Evolutionary conservation across 495 filamentous ascomycete genomes (phyloP).

Genomic region (Echria macrotheca): DNA sequence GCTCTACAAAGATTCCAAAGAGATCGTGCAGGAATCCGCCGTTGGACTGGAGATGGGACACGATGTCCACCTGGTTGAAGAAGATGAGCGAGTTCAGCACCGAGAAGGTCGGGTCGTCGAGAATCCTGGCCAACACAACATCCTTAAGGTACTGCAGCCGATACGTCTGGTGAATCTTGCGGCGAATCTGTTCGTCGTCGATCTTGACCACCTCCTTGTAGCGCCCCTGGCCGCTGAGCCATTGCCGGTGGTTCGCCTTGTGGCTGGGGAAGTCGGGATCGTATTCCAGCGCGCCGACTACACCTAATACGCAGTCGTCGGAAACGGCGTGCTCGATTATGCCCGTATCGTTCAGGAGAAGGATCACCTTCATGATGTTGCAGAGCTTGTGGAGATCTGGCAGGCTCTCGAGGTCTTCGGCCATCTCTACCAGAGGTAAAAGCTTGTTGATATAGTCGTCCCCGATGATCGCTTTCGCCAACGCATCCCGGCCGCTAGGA

Average conservation of each 20-base stretch:
- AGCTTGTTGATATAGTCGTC: slow-evolving; percentile 87
- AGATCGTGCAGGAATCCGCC: slow-evolving; percentile 73
- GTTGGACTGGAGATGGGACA: slow-evolving; percentile 83
- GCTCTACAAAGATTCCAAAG: slow-evolving; percentile 77
- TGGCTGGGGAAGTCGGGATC: slow-evolving; percentile 98
- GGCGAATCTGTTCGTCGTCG: slow-evolving; percentile 68
- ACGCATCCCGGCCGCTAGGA: slow-evolving; percentile 73
- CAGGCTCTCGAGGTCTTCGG: slow-evolving; percentile 86
- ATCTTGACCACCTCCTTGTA: slow-evolving; percentile 97
- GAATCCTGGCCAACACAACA: slow-evolving; percentile 89
- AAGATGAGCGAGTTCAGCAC: slow-evolving; percentile 98
- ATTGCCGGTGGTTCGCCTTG: slow-evolving; percentile 95
- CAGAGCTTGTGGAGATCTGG: slow-evolving; percentile 83
- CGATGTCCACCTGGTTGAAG: slow-evolving; percentile 97
- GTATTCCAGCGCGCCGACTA: slow-evolving; percentile 95
- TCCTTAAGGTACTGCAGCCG: slow-evolving; percentile 97
- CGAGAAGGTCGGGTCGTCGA: slow-evolving; percentile 96
- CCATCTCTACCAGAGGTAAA: slow-evolving; percentile 73
- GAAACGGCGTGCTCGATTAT: slow-evolving; percentile 93
- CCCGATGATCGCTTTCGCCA: slow-evolving; percentile 77
- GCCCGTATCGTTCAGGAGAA: slow-evolving; percentile 86
- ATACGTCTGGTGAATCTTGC: slow-evolving; percentile 94
- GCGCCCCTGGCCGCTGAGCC: slow-evolving; percentile 77
- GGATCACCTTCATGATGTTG: slow-evolving; percentile 96
- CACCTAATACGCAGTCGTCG: slow-evolving; percentile 82